These are phyloP conservation scores for Eimeria mitis DNA, from an alignment of 169 alveolate genomes.

Conservation along the genomic window DNA sequence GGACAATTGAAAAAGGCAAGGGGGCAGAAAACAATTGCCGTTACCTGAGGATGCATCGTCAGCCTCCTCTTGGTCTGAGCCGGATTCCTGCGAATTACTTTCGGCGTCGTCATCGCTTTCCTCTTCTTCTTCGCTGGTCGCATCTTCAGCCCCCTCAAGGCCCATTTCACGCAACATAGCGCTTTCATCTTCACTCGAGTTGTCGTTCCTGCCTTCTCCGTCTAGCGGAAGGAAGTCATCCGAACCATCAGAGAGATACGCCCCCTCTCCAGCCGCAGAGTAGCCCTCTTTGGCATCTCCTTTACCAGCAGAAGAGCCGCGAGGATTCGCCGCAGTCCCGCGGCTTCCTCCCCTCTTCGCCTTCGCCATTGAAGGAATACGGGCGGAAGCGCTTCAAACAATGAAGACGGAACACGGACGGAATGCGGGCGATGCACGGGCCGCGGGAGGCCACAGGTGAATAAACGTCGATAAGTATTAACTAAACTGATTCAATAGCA, in stretches of 20 bases:
- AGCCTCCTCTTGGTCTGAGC: neutral
- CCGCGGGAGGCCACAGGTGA: neutral
- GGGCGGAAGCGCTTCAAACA: neutral
- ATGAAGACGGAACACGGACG: neutral
- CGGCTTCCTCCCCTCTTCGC: constrained; percentile 57
- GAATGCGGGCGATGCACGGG: neutral
- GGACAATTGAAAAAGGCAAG: neutral
- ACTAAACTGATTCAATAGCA: neutral
- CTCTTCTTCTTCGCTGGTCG: constrained; percentile 79
- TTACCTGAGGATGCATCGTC: constrained; percentile 4
- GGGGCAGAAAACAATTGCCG: neutral
- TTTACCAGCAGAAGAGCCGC: neutral
- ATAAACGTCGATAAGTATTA: neutral
- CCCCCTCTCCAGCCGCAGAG: neutral
- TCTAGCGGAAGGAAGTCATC: constrained; percentile 1
- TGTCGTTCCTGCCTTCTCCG: neutral
- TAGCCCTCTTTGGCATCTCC: neutral
- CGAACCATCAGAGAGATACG: constrained; percentile 12
- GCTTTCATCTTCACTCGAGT: constrained; percentile 31
- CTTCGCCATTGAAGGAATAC: constrained; percentile 41
- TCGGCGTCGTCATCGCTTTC: constrained; percentile 45
- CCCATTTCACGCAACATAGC: constrained; percentile 37
- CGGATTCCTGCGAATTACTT: neutral
- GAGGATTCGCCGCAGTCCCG: neutral
- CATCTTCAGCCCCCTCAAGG: constrained; percentile 71